A percentile compares a stretch with the other conserved stretches of the same genome.
Evolutionary conservation across 2,329 filamentous ascomycete genomes (phyloP).

Genomic region (Sporothrix sp.): DNA sequence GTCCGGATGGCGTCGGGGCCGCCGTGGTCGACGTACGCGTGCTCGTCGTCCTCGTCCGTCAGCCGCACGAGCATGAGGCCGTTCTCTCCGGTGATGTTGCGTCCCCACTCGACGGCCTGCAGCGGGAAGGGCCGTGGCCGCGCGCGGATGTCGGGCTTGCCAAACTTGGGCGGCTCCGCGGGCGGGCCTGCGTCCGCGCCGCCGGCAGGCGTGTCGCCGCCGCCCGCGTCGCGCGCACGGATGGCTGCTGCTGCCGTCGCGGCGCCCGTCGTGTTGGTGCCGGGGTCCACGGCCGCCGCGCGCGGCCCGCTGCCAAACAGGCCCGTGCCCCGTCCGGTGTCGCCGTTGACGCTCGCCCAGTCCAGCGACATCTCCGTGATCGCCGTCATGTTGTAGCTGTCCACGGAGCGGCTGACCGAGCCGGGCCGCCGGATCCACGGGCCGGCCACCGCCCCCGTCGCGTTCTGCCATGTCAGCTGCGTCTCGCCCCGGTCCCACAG

Average conservation of each 20-base stretch:
- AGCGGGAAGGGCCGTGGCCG: background rate
- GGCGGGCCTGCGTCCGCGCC: too few species aligned
- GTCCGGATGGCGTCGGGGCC: constrained; percentile 27
- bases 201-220: too few species aligned
- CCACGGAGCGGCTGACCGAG: constrained; percentile 36
- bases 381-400: constrained; percentile 52
- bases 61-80: constrained; percentile 63
- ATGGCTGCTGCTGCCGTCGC: too few species aligned
- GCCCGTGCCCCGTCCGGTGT: background rate
- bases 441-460: constrained; percentile 68
- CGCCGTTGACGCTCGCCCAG: constrained; percentile 11
- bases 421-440: constrained; percentile 56
- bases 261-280: background rate
- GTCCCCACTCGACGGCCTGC: constrained; percentile 48
- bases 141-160: background rate
- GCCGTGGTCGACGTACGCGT: constrained; percentile 30
- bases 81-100: constrained; percentile 67
- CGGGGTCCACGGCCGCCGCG: background rate
- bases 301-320: constrained; percentile 2
- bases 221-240: too few species aligned
- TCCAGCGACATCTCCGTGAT: constrained; percentile 56
- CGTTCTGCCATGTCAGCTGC: constrained; percentile 60
- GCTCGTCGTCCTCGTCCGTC: constrained; percentile 39
- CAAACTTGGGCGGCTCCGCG: too few species aligned
- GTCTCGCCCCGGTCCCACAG: constrained; percentile 24